Evolutionary conservation across 768 basidiomycete genomes (phyloP).

Genomic region (Hericium rajendrae): DNA sequence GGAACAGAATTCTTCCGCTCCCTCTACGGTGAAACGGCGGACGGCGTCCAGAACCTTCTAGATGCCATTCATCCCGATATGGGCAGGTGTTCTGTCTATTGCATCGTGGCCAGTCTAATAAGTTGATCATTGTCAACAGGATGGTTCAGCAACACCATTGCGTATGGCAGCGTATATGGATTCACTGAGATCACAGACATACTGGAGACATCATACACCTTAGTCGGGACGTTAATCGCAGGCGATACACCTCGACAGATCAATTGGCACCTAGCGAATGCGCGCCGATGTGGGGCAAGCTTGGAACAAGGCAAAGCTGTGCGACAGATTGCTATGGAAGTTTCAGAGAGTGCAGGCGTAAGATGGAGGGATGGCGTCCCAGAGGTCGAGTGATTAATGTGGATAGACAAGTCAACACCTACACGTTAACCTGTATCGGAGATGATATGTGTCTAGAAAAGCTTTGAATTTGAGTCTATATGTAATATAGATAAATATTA

Average conservation of each 20-base stretch:
- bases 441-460: too few species aligned
- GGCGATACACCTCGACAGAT: constrained; percentile 55
- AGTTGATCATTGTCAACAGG: constrained; percentile 23
- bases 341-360: constrained; percentile 38
- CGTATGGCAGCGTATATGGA: constrained; percentile 48
- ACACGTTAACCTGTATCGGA: too few species aligned
- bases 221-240: constrained; percentile 54
- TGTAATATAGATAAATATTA: too few species aligned
- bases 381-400: constrained; percentile 17
- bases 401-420: too few species aligned
- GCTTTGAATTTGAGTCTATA: too few species aligned
- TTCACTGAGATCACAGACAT: constrained; percentile 36
- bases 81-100: constrained; percentile 28
- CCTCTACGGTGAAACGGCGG: constrained; percentile 49
- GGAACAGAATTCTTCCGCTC: constrained; percentile 37
- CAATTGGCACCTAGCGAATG: constrained; percentile 54
- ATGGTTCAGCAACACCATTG: constrained; percentile 44
- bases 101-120: not conserved
- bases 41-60: constrained; percentile 37
- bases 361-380: constrained; percentile 47
- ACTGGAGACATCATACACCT: constrained; percentile 47
- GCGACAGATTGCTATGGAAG: constrained; percentile 43
- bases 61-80: constrained; percentile 50
- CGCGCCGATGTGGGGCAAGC: constrained; percentile 44
- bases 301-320: constrained; percentile 43